These are phyloP conservation scores for Debaryomyces robertsiae DNA, from an alignment of 1,139 yeast genomes.

Conservation along the genomic window DNA sequence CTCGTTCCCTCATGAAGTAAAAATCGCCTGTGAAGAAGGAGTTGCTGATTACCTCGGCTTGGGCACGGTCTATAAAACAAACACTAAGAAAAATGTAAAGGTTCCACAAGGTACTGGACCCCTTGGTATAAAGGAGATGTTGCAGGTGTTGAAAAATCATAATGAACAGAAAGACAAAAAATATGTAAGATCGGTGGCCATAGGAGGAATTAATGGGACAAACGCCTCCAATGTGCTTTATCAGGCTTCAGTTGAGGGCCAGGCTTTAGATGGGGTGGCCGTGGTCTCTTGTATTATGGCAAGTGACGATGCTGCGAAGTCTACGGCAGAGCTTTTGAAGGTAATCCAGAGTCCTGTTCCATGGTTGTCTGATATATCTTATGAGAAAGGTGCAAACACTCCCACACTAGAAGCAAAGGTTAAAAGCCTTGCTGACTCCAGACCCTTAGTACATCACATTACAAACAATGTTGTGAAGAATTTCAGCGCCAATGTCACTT, in stretches of 20 bases:
- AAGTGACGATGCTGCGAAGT: conserved; percentile 53
- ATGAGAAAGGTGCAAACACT: conserved; percentile 17
- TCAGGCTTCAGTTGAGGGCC: conserved; percentile 50
- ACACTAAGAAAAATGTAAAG: conserved; percentile 61
- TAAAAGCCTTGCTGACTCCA: conserved; percentile 5
- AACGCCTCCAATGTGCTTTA: conserved; percentile 62
- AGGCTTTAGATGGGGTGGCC: conserved; percentile 73
- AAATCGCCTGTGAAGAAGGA: conserved; percentile 52
- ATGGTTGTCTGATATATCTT: conserved; percentile 10
- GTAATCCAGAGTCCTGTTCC: conserved; percentile 19
- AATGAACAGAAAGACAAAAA: conserved; percentile 19
- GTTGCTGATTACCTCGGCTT: conserved; percentile 83
- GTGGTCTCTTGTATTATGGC: conserved; percentile 90
- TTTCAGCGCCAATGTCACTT: conserved; percentile 84
- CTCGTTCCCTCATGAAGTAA: conserved; percentile 59
- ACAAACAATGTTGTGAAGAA: conserved; percentile 90
- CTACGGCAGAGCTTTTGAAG: conserved; percentile 43
- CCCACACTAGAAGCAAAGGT: conserved; percentile 16
- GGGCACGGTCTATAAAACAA: conserved; percentile 79
- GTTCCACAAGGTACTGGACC: conserved; percentile 59
- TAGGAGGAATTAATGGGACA: conserved; percentile 79
- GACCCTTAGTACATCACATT: conserved; percentile 81
- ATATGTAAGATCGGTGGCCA: conserved; percentile 65
- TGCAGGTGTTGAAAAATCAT: conserved; percentile 47
- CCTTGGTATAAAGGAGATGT: conserved; percentile 59